Evolutionary conservation across 1,284 basidiomycete genomes (phyloP), one percentile per base, ranked within the genome.

Genomic region (Puccinia triticina): DNA sequence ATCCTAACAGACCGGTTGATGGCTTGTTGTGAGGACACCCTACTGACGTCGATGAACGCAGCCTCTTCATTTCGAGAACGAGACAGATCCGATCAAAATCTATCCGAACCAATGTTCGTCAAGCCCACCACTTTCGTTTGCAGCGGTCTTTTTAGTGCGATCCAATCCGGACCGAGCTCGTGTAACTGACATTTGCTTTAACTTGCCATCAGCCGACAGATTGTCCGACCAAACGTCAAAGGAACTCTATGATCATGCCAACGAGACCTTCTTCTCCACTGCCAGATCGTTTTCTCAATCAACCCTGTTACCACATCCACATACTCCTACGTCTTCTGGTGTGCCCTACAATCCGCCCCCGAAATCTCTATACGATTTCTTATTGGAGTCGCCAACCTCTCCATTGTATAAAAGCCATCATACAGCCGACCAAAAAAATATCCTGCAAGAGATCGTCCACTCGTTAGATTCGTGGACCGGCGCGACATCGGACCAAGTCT

Each of bases 401-500:
- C 79, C 79, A 2, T 53, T 81, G 34, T 81, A 73, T 48, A 55
- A 64, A 48, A 64, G 7, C 37, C 69, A 72, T 72, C 55, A 64
- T 34, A 55, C 75, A 43, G 18, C 34, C 59, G 23, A 8, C 59
- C 16, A 77, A 32, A 64, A 26, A 40, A 75, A 40, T 16, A 59
- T 75, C n/a, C 59, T 75, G 26, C 50, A 75, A 75, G 73, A 75
- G 37, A 75, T 75, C 50, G 48, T 75, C 53, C 57, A 75, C 55
- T 75, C 73, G 12, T 55, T 74, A 50, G 85, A 84, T 12, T 84
- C 84, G 14, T 86, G 86, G 86, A 84, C 84, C 23, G 86, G 85
- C 10, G 86, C 85, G 0, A 61, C 81, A 21, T 83, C 87, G 0
- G 85, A 87, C n/a, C 84, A 86, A 59, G 86, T 87, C 7, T 85